phyloP scores from a whole-genome alignment of 176 grass and related monocot species.

The Oryza brachyantha region DNA sequence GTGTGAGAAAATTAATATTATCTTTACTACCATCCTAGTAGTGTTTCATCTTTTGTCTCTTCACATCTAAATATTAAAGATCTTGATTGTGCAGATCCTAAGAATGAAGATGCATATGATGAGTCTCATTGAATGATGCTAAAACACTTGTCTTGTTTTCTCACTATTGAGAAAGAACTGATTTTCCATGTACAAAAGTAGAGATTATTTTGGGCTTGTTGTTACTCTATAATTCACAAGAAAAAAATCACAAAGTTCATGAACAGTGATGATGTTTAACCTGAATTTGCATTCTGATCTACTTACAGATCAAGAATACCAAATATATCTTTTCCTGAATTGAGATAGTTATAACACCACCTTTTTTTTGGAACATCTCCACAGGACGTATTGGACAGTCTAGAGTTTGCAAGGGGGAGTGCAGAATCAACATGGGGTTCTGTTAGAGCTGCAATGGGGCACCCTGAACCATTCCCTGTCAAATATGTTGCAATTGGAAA shows the following conservation, averaged over 20 bases:
- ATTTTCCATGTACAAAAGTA: neutral
- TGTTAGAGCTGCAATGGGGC: constrained; percentile 68
- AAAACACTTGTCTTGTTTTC: neutral
- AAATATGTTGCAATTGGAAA: constrained; percentile 73
- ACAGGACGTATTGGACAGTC: constrained; percentile 63
- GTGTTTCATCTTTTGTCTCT: neutral
- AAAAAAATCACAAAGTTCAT: neutral
- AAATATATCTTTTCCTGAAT: neutral
- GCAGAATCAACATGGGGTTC: constrained; percentile 60
- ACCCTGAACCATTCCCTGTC: constrained; percentile 55
- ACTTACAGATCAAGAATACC: neutral
- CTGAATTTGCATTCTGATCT: neutral
- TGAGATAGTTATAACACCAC: neutral
- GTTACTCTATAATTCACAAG: neutral
- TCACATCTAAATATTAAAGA: constrained; percentile 4
- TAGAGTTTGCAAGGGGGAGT: constrained; percentile 74
- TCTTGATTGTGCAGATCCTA: neutral
- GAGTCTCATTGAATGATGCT: neutral
- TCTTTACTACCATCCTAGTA: neutral
- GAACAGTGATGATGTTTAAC: neutral
- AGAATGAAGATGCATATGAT: neutral
- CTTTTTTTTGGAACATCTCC: neutral
- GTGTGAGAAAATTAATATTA: neutral
- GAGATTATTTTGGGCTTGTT: neutral
- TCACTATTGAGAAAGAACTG: neutral